Evolutionary conservation across 768 basidiomycete species (phyloP), one percentile per base, ranked within the genome.

Genomic region (Pilatotrama ljubarskyi): DNA sequence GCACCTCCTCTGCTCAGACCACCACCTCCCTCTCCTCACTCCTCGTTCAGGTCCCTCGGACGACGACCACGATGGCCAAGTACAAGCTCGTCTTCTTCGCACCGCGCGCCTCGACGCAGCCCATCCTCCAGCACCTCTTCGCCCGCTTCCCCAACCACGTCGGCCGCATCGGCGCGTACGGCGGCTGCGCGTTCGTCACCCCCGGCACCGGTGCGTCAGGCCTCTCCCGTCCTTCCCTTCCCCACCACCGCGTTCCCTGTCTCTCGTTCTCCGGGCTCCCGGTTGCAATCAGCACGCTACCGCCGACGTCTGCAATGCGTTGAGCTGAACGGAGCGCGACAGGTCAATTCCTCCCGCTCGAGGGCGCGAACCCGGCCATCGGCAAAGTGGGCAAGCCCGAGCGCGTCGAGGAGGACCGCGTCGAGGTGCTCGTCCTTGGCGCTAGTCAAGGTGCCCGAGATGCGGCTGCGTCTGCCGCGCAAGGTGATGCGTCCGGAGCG

Each of bases 61-160:
- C 15, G 22, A 37, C 20, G 14, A 51, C 37, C 54, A 37, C 20
- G 24, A 68, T 69, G 65, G 50, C 62, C 17, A 67, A 72, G 22
- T 85, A 78, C 72, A 84, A 84, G 68, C 76, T 84, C 40, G 76
- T 83, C 7, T 84, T 85, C 68, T 84, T 84, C 65, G 68, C 75
- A 46, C 83, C 83, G 5, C 70, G 71, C 7, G 52, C 74, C 5
- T 70, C 72, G 56, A 84, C 83, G 0, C 70, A 70, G 26, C 59
- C 58, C 5, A 73, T 80, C 49, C 69, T 84, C n/a, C 69, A 74
- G 47, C 76, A 77, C 57, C 69, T 83, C 13, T 84, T 85, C 69
- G 54, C 68, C n/a, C 75, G 69, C 20, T 78, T 72, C 59, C 79
- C 82, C 1, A 64, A 75, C n/a, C 64, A 72, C 37, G 68, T 83